These are phyloP conservation scores for Darksidea phi DNA, from an alignment of 495 filamentous ascomycete genomes.

Conservation along the genomic window DNA sequence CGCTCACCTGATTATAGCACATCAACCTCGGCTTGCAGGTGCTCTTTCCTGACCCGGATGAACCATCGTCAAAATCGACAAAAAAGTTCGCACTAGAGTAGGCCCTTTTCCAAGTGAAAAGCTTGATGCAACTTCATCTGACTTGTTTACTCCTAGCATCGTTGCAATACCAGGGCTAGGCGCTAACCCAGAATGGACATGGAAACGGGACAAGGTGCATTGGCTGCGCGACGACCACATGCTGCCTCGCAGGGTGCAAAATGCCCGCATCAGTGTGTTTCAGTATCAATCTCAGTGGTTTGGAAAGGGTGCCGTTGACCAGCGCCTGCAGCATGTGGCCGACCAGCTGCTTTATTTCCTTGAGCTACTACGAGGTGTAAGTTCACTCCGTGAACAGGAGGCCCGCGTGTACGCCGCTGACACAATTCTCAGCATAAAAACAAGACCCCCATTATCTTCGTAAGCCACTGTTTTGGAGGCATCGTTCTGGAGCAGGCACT, in stretches of 20 bases:
- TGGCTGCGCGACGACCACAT: slow-evolving; percentile 24
- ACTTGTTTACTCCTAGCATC: slow-evolving; percentile 19
- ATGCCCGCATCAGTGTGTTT: slow-evolving; percentile 19
- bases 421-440: background rate
- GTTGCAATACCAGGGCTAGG: slow-evolving; percentile 25
- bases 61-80: background rate
- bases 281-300: slow-evolving; percentile 25
- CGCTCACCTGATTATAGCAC: background rate
- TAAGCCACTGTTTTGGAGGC: slow-evolving; percentile 20
- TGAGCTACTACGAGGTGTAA: slow-evolving; percentile 6
- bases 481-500: slow-evolving; percentile 16
- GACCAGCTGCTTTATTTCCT: slow-evolving; percentile 16
- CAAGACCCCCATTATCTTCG: slow-evolving; percentile 23
- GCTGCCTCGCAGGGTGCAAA: slow-evolving; percentile 15
- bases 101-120: background rate
- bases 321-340: slow-evolving; percentile 18
- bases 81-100: slow-evolving; percentile 14
- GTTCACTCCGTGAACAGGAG: background rate
- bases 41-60: slow-evolving; percentile 18
- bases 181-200: slow-evolving; percentile 19
- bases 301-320: slow-evolving; percentile 17
- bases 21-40: slow-evolving; percentile 17
- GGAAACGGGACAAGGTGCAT: slow-evolving; percentile 11
- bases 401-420: background rate
- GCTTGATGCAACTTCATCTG: background rate